Conservation (phyloP, 2,329 filamentous ascomycete species). For the Claviceps digitariae region DNA sequence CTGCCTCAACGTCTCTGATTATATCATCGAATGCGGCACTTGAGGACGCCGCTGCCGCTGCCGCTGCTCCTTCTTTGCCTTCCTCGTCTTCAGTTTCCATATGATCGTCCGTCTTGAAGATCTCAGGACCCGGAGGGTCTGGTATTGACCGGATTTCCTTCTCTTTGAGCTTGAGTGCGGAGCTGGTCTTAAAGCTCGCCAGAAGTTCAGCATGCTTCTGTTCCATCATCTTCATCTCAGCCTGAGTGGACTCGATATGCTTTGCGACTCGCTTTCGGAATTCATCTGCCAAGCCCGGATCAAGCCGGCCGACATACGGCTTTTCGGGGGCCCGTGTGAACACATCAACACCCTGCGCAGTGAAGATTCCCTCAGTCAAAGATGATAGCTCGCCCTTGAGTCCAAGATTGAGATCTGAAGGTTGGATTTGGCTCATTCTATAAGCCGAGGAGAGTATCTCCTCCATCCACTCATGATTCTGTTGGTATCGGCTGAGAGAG, state of each 20-base stretch:
- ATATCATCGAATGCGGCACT: constrained; percentile 56
- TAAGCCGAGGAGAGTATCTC: constrained; percentile 90
- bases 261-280: constrained; percentile 68
- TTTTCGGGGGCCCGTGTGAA: constrained; percentile 35
- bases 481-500: constrained; percentile 72
- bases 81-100: constrained; percentile 37
- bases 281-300: constrained; percentile 64
- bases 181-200: constrained; percentile 58
- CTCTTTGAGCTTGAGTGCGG: constrained; percentile 60
- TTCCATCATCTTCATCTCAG: constrained; percentile 77
- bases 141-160: constrained; percentile 56
- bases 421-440: constrained; percentile 68
- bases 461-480: constrained; percentile 99
- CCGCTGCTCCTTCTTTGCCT: constrained; percentile 14
- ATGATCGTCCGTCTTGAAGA: constrained; percentile 50
- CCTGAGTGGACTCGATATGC: constrained; percentile 58
- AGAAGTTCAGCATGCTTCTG: constrained; percentile 63
- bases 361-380: constrained; percentile 75
- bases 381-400: constrained; percentile 68
- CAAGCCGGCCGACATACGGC: constrained; percentile 49
- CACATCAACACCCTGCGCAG: constrained; percentile 42
- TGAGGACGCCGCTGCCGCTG: constrained; percentile 20
- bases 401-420: constrained; percentile 76
- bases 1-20: constrained; percentile 57
- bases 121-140: constrained; percentile 44